A percentile compares a stretch with the other conserved stretches of the same genome.
These are phyloP conservation scores for Vairimorpha apis DNA, from an alignment of 371 early-diverging fungal genomes.

Conservation along the genomic window DNA sequence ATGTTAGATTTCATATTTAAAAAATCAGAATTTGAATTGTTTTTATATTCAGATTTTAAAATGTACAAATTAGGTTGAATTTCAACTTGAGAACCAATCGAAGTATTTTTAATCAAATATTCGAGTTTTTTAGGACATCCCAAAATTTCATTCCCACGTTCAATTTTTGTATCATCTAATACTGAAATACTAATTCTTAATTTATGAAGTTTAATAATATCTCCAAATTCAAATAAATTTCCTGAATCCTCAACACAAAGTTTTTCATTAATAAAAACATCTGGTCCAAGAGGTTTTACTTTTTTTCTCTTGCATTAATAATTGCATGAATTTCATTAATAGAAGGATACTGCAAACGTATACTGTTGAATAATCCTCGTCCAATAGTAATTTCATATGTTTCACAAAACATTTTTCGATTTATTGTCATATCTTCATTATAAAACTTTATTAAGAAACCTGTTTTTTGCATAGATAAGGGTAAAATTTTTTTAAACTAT, in stretches of 20 bases:
- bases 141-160: neutral
- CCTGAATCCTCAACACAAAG: neutral
- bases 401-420: neutral
- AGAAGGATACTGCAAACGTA: slow-evolving; percentile 10
- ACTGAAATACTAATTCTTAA: neutral
- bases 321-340: slow-evolving; percentile 1
- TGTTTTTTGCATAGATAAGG: no score
- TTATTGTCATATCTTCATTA: neutral
- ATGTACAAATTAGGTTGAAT: neutral
- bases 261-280: slow-evolving; percentile 1
- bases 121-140: neutral
- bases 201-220: slow-evolving; percentile 1
- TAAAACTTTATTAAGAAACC: no score
- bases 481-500: no score
- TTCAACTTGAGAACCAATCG: neutral
- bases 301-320: neutral
- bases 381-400: neutral
- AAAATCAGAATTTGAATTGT: no score
- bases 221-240: slow-evolving; percentile 1
- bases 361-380: neutral
- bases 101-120: neutral
- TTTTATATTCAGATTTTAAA: no score
- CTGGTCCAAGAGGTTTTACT: neutral
- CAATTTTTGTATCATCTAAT: neutral
- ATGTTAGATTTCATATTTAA: no score